Percentiles rank a stretch among this genome's conserved stretches.
These are phyloP conservation scores for Hymenoscyphus albidus DNA, from an alignment of 2,329 filamentous ascomycete genomes.

Conservation along the genomic window DNA sequence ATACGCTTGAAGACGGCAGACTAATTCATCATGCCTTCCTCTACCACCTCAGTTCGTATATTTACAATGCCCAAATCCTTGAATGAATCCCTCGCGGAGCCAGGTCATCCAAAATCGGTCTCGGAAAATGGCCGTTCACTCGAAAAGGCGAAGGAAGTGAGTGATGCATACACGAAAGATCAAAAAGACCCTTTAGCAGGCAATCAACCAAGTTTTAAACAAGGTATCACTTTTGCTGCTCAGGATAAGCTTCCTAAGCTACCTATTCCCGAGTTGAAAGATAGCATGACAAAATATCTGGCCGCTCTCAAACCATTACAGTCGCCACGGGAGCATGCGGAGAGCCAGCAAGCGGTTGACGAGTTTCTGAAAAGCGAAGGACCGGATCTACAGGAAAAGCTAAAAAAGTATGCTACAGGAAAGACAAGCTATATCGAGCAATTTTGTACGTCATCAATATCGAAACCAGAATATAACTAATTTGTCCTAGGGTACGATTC, in stretches of 20 bases:
- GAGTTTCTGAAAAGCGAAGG: constrained; percentile 83
- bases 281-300: constrained; percentile 75
- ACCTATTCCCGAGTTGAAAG: constrained; percentile 84
- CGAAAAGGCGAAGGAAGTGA: constrained; percentile 51
- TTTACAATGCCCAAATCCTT: constrained; percentile 71
- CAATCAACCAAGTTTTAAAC: constrained; percentile 48
- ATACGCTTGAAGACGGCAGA: constrained; percentile 53
- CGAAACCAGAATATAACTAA: constrained; percentile 9
- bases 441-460: constrained; percentile 67
- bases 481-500: constrained; percentile 82
- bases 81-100: constrained; percentile 60
- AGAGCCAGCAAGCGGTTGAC: constrained; percentile 73
- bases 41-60: constrained; percentile 62
- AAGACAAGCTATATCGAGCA: constrained; percentile 98
- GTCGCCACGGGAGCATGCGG: constrained; percentile 71
- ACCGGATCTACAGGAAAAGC: constrained; percentile 77
- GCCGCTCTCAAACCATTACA: constrained; percentile 78
- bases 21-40: constrained; percentile 55
- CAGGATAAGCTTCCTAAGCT: constrained; percentile 89
- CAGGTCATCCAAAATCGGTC: constrained; percentile 20
- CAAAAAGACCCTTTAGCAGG: constrained; percentile 45
- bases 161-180: constrained; percentile 44
- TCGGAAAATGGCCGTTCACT: constrained; percentile 38
- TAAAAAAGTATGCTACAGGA: constrained; percentile 84
- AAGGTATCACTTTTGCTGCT: constrained; percentile 78